Percentiles rank a stretch among this genome's conserved stretches.
These are phyloP conservation scores for Endotrypanum monterogeii DNA, from an alignment of 208 protist species.

Conservation along the genomic window DNA sequence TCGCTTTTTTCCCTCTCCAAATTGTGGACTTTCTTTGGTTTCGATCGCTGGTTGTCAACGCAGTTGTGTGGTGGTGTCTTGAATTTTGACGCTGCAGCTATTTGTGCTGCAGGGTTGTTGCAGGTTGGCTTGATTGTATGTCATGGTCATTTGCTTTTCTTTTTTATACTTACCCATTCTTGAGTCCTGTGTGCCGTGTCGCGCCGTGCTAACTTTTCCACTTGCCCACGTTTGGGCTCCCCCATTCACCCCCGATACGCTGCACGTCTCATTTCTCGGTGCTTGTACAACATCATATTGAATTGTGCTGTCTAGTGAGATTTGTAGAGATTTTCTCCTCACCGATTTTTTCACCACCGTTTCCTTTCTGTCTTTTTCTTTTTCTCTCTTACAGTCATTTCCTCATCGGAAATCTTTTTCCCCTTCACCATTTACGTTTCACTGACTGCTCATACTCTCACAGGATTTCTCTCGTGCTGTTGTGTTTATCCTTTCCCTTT, in stretches of 20 bases:
- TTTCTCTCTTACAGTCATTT: neutral
- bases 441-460: no score
- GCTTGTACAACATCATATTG: neutral
- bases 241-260: neutral
- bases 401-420: neutral
- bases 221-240: neutral
- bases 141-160: neutral
- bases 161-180: neutral
- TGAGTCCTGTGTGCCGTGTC: neutral
- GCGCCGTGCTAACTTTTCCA: neutral
- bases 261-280: neutral
- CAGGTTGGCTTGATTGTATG: neutral
- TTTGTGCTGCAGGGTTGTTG: neutral
- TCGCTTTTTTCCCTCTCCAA: neutral
- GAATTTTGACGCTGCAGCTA: no score
- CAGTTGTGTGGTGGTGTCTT: neutral
- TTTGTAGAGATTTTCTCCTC: neutral
- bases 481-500: neutral
- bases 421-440: no score
- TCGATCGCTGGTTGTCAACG: neutral
- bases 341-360: neutral
- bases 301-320: neutral
- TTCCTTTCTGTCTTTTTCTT: neutral
- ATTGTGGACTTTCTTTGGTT: no score
- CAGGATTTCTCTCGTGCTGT: neutral